Evolutionary conservation across 1,284 basidiomycete genomes (phyloP), one percentile per base, ranked within the genome.

Genomic region (Marasmius fiardii): DNA sequence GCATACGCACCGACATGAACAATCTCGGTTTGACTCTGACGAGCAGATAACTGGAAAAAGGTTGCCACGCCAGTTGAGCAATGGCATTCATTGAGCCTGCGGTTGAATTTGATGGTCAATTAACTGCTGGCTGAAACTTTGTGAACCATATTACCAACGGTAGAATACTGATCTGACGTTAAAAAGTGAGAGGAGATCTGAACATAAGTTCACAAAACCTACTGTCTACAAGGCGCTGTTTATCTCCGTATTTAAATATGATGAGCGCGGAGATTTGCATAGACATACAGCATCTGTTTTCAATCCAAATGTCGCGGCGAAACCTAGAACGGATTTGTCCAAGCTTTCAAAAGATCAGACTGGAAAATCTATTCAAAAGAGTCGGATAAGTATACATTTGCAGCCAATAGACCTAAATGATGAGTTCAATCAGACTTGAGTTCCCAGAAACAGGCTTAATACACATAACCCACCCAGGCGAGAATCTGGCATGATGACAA

Each of bases 1-100:
- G 20, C 16, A 18, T 8, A 51, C 54, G 7, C 31, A 58, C 58
- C 24, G 60, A 50, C 60, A 61, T 57, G 34, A 61, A 52, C 33
- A 47, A 34, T n/a, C 60, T 43, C 18, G 58, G 60, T 20, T 51
- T 52, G 37, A 59, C 50, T 14, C 60, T 52, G 18, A 61, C 60
- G 20, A 61, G 33, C 10, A 61, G 43, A 34, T 61, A 61, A 51
- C 60, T 61, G 16, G 60, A 61, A 28, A 59, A 57, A 4, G 60
- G 60, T 51, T 55, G 53, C 60, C 60, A 61, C 18, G 45, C 58
- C 43, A 61, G 56, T 50, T 61, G 58, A 26, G 53, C 58, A 43
- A 61, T 59, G 41, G 60, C 60, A 28, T 57, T 61, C 48, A 61
- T 52, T 14, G 60, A 61, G 14, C 60, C 60, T 49, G 52, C 23